Evolutionary conservation across 169 alveolate species (phyloP).

Genomic region (Perkinsus chesapeaki): DNA sequence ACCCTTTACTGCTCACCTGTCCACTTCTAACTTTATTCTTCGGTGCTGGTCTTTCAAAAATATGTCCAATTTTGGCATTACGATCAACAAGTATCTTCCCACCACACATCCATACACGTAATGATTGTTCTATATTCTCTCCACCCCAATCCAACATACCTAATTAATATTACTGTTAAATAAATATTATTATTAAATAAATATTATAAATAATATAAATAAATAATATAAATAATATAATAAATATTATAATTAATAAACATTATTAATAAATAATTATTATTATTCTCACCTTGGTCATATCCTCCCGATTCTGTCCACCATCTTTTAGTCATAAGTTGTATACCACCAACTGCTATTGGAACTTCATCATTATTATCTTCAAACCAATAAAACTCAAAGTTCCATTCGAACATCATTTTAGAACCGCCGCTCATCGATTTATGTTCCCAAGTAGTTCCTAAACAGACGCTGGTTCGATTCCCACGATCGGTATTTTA

Average conservation of each 20-base stretch:
- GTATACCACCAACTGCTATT: conserved; percentile 32
- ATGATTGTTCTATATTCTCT: conserved; percentile 41
- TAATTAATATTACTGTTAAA: not conserved
- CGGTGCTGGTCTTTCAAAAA: conserved; percentile 32
- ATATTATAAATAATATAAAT: not conserved
- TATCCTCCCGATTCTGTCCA: conserved; percentile 42
- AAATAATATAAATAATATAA: not conserved
- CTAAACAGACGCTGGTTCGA: not conserved
- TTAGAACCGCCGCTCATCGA: conserved; percentile 37
- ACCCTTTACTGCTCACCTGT: not conserved
- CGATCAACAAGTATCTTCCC: conserved; percentile 39
- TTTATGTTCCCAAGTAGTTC: conserved; percentile 37
- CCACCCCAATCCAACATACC: conserved; percentile 49
- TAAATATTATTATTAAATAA: not conserved
- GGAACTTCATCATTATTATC: conserved; percentile 36
- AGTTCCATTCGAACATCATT: conserved; percentile 47
- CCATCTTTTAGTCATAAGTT: conserved; percentile 36
- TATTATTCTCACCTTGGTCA: conserved; percentile 11
- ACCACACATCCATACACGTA: conserved; percentile 49
- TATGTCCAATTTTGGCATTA: conserved; percentile 42
- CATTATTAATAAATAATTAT: not conserved
- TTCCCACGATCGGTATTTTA: not conserved
- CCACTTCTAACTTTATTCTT: conserved; percentile 15
- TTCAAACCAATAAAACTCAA: conserved; percentile 44
- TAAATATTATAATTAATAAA: not conserved